phyloP scores from a whole-genome alignment of 140 eudicot genomes.

The Cichorium intybus region DNA sequence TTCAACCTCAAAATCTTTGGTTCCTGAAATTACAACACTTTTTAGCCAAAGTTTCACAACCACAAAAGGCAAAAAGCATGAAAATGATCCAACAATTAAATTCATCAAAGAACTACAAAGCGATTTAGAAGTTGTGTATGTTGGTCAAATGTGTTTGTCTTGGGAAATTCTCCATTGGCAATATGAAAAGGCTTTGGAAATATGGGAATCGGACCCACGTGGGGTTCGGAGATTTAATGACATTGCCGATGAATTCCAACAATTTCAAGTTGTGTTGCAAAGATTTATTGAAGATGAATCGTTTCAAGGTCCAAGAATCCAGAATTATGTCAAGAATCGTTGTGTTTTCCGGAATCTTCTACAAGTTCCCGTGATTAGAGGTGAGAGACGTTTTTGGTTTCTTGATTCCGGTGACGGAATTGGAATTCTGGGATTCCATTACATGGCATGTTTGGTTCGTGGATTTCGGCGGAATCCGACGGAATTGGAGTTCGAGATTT shows the following conservation, averaged over 20 bases:
- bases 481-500: background rate
- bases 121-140: slow-evolving; percentile 80
- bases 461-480: background rate
- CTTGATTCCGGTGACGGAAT: background rate
- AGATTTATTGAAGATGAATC: slow-evolving; percentile 79
- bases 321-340: slow-evolving; percentile 59
- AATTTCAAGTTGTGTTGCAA: slow-evolving; percentile 86
- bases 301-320: slow-evolving; percentile 81
- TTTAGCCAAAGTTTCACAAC: slow-evolving; percentile 50
- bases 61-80: slow-evolving; percentile 44
- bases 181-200: slow-evolving; percentile 77
- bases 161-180: slow-evolving; percentile 96
- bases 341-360: slow-evolving; percentile 72
- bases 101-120: slow-evolving; percentile 66
- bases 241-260: slow-evolving; percentile 84
- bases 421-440: background rate
- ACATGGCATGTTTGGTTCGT: background rate
- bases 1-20: slow-evolving; percentile 42
- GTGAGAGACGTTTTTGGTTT: slow-evolving; percentile 37
- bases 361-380: slow-evolving; percentile 93
- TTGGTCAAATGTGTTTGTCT: slow-evolving; percentile 92
- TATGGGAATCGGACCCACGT: slow-evolving; percentile 83
- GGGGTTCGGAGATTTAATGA: slow-evolving; percentile 54
- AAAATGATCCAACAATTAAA: slow-evolving; percentile 54
- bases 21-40: slow-evolving; percentile 50